Conservation (phyloP, 2,329 filamentous ascomycete species). For the Sclerotinia borealis region DNA sequence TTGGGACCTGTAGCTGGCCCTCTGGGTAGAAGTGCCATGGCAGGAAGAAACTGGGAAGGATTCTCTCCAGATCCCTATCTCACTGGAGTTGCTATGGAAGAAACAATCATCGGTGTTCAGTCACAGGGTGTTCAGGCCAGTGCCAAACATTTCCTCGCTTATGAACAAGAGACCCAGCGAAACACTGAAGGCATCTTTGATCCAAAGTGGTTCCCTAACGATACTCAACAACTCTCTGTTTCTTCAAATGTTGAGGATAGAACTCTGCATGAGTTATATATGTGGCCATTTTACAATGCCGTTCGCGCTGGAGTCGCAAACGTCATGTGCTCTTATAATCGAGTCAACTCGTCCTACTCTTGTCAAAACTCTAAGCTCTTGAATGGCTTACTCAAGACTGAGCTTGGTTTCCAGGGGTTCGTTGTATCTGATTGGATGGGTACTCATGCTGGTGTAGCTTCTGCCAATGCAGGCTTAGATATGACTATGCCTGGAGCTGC, state of each 20-base stretch:
- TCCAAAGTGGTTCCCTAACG: slow-evolving; percentile 4
- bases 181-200: slow-evolving; percentile 1
- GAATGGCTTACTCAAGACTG: slow-evolving; percentile 45
- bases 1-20: slow-evolving; percentile 47
- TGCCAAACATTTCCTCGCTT: slow-evolving; percentile 39
- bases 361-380: slow-evolving; percentile 45
- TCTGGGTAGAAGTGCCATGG: slow-evolving; percentile 41
- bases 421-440: slow-evolving; percentile 66
- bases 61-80: slow-evolving; percentile 33
- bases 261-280: slow-evolving; percentile 69
- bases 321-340: slow-evolving; percentile 59
- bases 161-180: slow-evolving; percentile 47
- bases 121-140: slow-evolving; percentile 33
- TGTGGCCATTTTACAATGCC: slow-evolving; percentile 79
- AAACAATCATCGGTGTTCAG: slow-evolving; percentile 33
- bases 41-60: slow-evolving; percentile 38
- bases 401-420: slow-evolving; percentile 45
- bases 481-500: slow-evolving; percentile 57
- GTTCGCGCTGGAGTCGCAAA: slow-evolving; percentile 70
- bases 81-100: slow-evolving; percentile 30
- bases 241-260: slow-evolving; percentile 65
- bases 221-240: slow-evolving; percentile 43
- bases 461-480: slow-evolving; percentile 56
- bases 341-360: slow-evolving; percentile 43
- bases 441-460: slow-evolving; percentile 51